These are phyloP conservation scores for Ceratocystis cubensis DNA, from an alignment of 2,329 filamentous ascomycete species.

Conservation along the genomic window DNA sequence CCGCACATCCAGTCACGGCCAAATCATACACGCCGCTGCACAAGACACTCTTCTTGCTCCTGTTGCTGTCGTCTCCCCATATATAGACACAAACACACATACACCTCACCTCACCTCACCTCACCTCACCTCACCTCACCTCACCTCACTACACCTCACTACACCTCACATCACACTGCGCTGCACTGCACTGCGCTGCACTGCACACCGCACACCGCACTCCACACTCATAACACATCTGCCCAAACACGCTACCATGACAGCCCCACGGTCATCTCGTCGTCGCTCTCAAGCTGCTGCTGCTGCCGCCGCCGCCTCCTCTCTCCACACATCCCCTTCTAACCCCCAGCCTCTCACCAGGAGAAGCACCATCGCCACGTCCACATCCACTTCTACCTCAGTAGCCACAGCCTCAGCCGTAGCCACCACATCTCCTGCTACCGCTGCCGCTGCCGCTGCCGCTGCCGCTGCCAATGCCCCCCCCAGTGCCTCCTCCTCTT, in stretches of 20 bases:
- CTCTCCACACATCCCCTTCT: neutral
- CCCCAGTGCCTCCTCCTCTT: conserved; percentile 2
- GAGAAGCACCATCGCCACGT: neutral
- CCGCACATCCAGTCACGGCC: neutral
- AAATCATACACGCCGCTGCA: neutral
- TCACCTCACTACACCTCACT: too few relatives aligned
- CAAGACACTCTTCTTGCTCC: too few relatives aligned
- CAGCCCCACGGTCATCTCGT: conserved; percentile 9
- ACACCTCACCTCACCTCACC: too few relatives aligned
- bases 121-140: too few relatives aligned
- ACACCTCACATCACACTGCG: too few relatives aligned
- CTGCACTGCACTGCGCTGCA: too few relatives aligned
- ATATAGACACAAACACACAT: too few relatives aligned
- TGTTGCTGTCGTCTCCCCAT: too few relatives aligned
- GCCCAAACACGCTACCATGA: conserved; percentile 4
- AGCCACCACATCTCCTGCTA: neutral
- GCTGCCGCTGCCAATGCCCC: neutral
- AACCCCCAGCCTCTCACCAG: neutral
- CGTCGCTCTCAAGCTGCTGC: conserved; percentile 10
- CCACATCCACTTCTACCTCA: neutral
- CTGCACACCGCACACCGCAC: too few relatives aligned
- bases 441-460: neutral
- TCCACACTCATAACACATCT: neutral
- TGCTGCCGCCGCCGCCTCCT: neutral
- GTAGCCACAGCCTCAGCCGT: neutral